Evolutionary conservation across 768 basidiomycete genomes (phyloP).

Genomic region (Psilocybe sp.): DNA sequence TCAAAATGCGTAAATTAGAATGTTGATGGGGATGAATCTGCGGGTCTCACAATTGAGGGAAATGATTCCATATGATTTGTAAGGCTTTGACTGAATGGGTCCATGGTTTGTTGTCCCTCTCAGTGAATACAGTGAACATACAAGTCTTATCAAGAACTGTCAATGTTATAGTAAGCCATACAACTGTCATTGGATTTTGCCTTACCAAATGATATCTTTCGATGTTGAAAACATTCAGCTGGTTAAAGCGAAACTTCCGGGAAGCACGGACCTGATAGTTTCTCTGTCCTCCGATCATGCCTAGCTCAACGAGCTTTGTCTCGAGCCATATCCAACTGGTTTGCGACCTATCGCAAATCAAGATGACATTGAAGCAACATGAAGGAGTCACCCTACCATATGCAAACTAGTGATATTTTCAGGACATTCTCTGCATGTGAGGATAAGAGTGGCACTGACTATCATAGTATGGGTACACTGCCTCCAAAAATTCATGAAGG

Average conservation of each 20-base stretch:
- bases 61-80: constrained; percentile 85
- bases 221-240: neutral
- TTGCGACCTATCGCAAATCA: constrained; percentile 55
- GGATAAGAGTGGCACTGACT: constrained; percentile 32
- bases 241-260: neutral
- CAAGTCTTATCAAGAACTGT: constrained; percentile 80
- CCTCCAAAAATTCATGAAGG: constrained; percentile 81
- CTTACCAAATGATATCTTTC: constrained; percentile 63
- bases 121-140: constrained; percentile 87
- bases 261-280: constrained; percentile 59
- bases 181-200: neutral
- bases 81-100: constrained; percentile 80
- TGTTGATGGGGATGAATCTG: neutral
- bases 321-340: constrained; percentile 91
- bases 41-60: constrained; percentile 66
- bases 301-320: constrained; percentile 82
- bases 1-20: neutral
- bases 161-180: neutral
- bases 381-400: constrained; percentile 59
- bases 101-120: constrained; percentile 69
- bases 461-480: constrained; percentile 80
- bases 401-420: constrained; percentile 49
- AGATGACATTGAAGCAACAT: neutral
- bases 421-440: neutral
- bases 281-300: constrained; percentile 70